Percentiles rank a stretch among this genome's conserved stretches.
Evolutionary conservation across 2,329 filamentous ascomycete genomes (phyloP).

Genomic region (Calonectria multiphialidica): DNA sequence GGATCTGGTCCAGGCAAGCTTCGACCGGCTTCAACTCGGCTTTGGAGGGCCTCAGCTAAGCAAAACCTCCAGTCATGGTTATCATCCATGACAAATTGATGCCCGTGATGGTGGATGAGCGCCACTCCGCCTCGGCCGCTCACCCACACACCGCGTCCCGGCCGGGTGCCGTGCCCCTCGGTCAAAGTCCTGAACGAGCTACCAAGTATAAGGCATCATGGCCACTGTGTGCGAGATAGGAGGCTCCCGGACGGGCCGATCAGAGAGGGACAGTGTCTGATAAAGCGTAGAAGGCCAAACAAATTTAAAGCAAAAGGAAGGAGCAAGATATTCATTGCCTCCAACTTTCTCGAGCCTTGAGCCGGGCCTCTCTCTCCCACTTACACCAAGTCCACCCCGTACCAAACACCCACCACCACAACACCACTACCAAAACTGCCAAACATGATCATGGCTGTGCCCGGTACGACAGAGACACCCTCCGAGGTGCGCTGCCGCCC

Average conservation of each 20-base stretch:
- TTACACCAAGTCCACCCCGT: conserved; percentile 17
- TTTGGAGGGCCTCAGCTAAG: conserved; percentile 2
- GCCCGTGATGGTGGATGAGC: background rate
- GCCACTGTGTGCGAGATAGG: conserved; percentile 23
- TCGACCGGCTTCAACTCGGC: conserved; percentile 18
- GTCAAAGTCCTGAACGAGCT: conserved; percentile 20
- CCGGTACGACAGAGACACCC: conserved; percentile 23
- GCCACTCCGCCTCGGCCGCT: conserved; percentile 8
- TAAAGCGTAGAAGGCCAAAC: conserved; percentile 24
- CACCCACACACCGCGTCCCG: conserved; percentile 10
- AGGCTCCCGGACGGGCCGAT: conserved; percentile 28
- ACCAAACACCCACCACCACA: conserved; percentile 8
- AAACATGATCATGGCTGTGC: conserved; percentile 21
- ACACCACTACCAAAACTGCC: conserved; percentile 11
- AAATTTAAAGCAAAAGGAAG: background rate
- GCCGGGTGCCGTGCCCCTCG: conserved; percentile 26
- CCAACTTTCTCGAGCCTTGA: background rate
- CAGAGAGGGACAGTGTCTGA: conserved; percentile 9
- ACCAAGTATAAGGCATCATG: conserved; percentile 29
- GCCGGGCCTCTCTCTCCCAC: background rate
- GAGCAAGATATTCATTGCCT: background rate
- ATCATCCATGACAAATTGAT: background rate
- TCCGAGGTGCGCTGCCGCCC: conserved; percentile 29
- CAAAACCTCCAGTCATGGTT: conserved; percentile 10
- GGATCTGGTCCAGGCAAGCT: conserved; percentile 8